Evolutionary conservation across 2,329 filamentous ascomycete genomes (phyloP), one percentile per base, ranked within the genome.

Genomic region (Drechslera avenae): DNA sequence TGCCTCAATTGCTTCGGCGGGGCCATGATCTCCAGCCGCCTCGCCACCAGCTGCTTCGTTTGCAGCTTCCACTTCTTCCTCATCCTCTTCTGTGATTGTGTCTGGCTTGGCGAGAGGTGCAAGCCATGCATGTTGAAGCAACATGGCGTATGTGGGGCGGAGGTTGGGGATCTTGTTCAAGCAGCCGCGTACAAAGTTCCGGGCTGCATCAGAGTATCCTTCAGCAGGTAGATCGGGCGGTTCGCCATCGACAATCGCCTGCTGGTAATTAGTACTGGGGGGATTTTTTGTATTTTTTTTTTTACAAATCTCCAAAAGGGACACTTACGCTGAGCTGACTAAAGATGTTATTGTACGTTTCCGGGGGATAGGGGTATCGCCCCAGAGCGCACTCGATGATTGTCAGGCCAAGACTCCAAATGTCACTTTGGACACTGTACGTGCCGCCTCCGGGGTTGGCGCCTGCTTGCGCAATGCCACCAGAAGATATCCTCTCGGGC

Each of bases 161-260:
- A 95, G 84, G 62, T 90, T 89, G 7, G 94, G 90, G 17, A 90
- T 88, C 74, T 99, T 99, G 79, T 97, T 91, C 39, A 99, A 81
- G 72, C 94, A 97, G 36, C 87, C 87, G 32, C 83, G 82, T 18
- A 99, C 93, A 75, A 99, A 99, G 64, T 93, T 88, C 48, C 86
- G 87, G 2, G 93, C 91, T 5, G 84, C 81, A 48, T 88, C 83
- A 0, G 92, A 94, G 72, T 89, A 99, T 19, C 84, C 86, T 48
- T 89, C 84, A 4, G 81, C 79, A 0, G 94, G 94, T 26, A 99
- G 84, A 66, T 89, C 86, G 9, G 94, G 94, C 12, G 94, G 91
- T n/a, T 96, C 91, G 42, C 94, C 94, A 71, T 97, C 91, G 30
- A 99, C 94, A 69, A 99, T 99, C 48, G 94, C 94, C 94, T 99